Evolutionary conservation across 2,329 filamentous ascomycete genomes (phyloP), one percentile per base, ranked within the genome.

Genomic region (Coniella vitis): DNA sequence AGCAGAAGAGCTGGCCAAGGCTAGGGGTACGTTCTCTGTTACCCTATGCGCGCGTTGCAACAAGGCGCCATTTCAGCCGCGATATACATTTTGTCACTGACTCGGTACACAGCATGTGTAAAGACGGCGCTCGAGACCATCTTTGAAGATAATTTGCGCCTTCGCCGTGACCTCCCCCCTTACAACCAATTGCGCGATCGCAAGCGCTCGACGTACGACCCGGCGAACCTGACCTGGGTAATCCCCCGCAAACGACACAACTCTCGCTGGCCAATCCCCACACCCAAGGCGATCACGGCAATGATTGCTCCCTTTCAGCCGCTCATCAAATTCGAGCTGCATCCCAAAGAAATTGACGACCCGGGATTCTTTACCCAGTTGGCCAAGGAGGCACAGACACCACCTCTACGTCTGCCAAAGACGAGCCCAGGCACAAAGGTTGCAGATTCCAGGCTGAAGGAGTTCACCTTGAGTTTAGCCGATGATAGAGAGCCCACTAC

Each of bases 211-310:
- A 19, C 34, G 9, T 53, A 29, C 22, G 43, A 49, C 4, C 38
- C 51, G 9, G 16, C 21, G 7, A n/a, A 35, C 9, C 46, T 63
- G 17, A 53, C 20, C 14, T 59, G 55, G 48, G 55, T n/a, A n/a
- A n/a, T 64, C 1, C 61, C 63, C 2, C 55, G 60, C 20, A 66
- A 65, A 49, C 55, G 64, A 29, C 59, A 64, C 56, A 62, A 61
- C 52, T 55, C 56, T n/a, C 60, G 64, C 21, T 60, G 60, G 55
- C 61, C 62, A 3, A 54, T 65, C 19, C 51, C 56, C 25, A 56
- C 57, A 17, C 49, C 47, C 5, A 37, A 45, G n/a, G 49, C 47
- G 49, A 38, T 48, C 3, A 16, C 48, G 1, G 38, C 35, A 17
- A 57, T 55, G 49, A 47, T 58, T 13, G 58, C 56, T 3, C 54